These are phyloP conservation scores for Grigorovia transvaalensis DNA, from an alignment of 805 yeast species.

Conservation along the genomic window DNA sequence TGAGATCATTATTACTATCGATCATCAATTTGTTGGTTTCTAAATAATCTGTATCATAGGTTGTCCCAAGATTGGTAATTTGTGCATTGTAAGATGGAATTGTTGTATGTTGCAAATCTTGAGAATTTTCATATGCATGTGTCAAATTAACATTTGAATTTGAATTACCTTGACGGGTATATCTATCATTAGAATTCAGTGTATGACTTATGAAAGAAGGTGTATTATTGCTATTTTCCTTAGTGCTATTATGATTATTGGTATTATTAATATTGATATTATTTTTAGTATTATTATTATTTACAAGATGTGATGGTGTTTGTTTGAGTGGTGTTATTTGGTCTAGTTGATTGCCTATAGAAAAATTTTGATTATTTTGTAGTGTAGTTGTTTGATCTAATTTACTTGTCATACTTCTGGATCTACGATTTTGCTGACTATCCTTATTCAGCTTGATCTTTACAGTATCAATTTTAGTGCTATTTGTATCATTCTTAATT, in stretches of 20 bases:
- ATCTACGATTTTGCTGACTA: background rate
- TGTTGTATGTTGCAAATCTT: background rate
- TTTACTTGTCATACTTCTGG: background rate
- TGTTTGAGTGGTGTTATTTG: background rate
- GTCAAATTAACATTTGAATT: background rate
- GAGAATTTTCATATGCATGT: background rate
- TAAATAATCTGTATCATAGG: background rate
- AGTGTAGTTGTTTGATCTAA: background rate
- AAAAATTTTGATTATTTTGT: background rate
- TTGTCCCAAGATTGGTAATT: background rate
- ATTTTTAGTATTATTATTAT: background rate
- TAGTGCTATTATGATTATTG: background rate
- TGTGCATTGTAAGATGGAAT: background rate
- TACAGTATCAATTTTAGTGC: background rate
- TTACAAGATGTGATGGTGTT: background rate
- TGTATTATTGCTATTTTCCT: background rate
- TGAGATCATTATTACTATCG: background rate
- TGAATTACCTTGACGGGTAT: background rate
- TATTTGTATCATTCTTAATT: background rate
- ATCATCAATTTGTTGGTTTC: background rate
- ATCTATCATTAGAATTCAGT: too few species aligned
- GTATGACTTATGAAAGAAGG: too few species aligned
- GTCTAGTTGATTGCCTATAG: background rate
- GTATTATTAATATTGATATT: background rate
- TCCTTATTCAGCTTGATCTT: background rate